Evolutionary conservation across 1,139 yeast genomes (phyloP), one percentile per base, ranked within the genome.

Genomic region (Candida sanyaensis): DNA sequence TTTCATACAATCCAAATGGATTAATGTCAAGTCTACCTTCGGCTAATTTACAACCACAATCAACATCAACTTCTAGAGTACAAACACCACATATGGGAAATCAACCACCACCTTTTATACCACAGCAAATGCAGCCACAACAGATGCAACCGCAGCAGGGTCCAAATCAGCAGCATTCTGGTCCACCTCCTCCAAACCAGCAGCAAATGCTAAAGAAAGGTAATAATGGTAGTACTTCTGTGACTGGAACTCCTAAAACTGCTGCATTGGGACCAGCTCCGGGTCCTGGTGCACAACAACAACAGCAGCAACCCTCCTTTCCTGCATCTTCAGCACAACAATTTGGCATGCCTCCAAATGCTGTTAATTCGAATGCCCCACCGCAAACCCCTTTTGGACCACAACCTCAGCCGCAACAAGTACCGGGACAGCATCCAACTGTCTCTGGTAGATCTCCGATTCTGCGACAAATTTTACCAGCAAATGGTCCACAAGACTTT

Each of bases 71-170:
- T 28, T 48, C 54, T 4, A 58, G 50, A 30, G 54, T 49, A 3
- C 55, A 55, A 28, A 55, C 59, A 7, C 57, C 58, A 5, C 50
- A 46, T 12, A 49, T 55, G 48, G 49, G 47, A 31, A 50, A 52
- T 43, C 50, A 47, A 41, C 41, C 50, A 12, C 55, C 46, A 39
- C 54, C 51, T 3, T 47, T 49, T 23, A 33, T 50, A 32, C 26
- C 42, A 27, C 47, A 9, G 34, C 39, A 39, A 29, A 34, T 29
- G 43, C 43, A 33, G 23, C 44, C 31, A 5, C 32, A 31, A 32
- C 43, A 34, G 17, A 27, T 30, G 21, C 30, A 31, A 5, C 48
- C 29, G 11, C 44, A 41, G 21, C 42, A 42, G n/a, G 46, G 36
- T 21, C 47, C 38, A 3, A 43, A 33, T 29, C 43, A 41, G 37